These are phyloP conservation scores for Baeospora myosura DNA, from an alignment of 1,284 basidiomycete species.

Conservation along the genomic window DNA sequence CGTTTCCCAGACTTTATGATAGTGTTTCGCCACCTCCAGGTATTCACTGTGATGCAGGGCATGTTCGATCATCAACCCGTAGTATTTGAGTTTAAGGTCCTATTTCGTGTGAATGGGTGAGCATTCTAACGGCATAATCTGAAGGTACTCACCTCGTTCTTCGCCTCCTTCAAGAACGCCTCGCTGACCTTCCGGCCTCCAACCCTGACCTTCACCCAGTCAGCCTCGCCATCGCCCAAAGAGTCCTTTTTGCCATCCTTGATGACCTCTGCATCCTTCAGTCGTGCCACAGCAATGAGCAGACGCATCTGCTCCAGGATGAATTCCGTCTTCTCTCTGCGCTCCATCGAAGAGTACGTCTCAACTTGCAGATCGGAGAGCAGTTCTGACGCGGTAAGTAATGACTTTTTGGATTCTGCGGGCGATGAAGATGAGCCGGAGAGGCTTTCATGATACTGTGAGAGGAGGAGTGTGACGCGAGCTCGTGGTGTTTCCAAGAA, in stretches of 20 bases:
- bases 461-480: constrained; percentile 81
- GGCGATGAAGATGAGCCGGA: constrained; percentile 36
- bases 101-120: constrained; percentile 28
- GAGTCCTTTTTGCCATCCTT: constrained; percentile 42
- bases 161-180: constrained; percentile 83
- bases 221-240: constrained; percentile 64
- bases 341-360: constrained; percentile 98
- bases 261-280: constrained; percentile 50
- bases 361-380: constrained; percentile 96
- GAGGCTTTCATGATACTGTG: constrained; percentile 76
- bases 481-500: constrained; percentile 97
- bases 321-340: constrained; percentile 97
- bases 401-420: constrained; percentile 50
- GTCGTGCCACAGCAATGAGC: constrained; percentile 61
- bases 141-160: constrained; percentile 67
- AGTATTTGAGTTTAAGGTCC: constrained; percentile 95
- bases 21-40: constrained; percentile 92
- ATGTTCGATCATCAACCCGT: constrained; percentile 93
- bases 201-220: constrained; percentile 90
- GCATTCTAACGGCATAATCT: background rate
- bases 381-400: constrained; percentile 82
- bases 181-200: constrained; percentile 94
- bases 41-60: constrained; percentile 82
- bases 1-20: constrained; percentile 95
- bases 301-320: constrained; percentile 98